These are phyloP conservation scores for Aspergillus piperis DNA, from an alignment of 2,329 filamentous ascomycete species.

Conservation along the genomic window DNA sequence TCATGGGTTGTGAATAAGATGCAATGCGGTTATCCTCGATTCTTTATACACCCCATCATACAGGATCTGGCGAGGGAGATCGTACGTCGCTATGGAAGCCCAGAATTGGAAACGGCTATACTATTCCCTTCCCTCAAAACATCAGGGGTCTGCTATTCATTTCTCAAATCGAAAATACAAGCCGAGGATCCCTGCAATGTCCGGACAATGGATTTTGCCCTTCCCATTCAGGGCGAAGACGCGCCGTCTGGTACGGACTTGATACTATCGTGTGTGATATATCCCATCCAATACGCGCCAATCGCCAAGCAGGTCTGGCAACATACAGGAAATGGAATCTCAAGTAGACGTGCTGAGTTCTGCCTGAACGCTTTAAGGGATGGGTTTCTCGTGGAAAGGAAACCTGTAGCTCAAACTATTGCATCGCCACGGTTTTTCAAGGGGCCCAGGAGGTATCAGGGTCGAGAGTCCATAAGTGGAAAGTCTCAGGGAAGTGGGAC, in stretches of 20 bases:
- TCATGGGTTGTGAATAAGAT: conserved; percentile 82
- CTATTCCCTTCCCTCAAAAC: conserved; percentile 74
- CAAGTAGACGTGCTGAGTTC: conserved; percentile 88
- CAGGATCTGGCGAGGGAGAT: conserved; percentile 71
- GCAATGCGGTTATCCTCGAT: conserved; percentile 90
- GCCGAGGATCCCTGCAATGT: conserved; percentile 50
- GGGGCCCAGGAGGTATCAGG: conserved; percentile 80
- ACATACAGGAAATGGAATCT: conserved; percentile 89
- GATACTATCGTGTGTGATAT: conserved; percentile 70
- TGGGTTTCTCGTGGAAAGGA: conserved; percentile 61
- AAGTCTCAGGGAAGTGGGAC: conserved; percentile 30
- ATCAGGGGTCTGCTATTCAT: conserved; percentile 73
- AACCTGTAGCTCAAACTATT: conserved; percentile 26
- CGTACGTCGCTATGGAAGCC: conserved; percentile 56
- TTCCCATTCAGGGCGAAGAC: conserved; percentile 65
- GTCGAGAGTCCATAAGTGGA: conserved; percentile 56
- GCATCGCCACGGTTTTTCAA: conserved; percentile 53
- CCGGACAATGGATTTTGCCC: conserved; percentile 55
- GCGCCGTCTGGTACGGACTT: conserved; percentile 57
- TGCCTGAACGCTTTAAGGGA: conserved; percentile 74
- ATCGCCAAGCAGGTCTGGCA: conserved; percentile 97
- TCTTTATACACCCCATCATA: conserved; percentile 88
- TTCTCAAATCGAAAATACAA: conserved; percentile 57
- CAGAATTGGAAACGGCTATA: conserved; percentile 67
- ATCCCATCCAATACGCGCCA: conserved; percentile 65